Evolutionary conservation across 164 flowering plant genomes (phyloP).

Genomic region (Magnolia officinalis): DNA sequence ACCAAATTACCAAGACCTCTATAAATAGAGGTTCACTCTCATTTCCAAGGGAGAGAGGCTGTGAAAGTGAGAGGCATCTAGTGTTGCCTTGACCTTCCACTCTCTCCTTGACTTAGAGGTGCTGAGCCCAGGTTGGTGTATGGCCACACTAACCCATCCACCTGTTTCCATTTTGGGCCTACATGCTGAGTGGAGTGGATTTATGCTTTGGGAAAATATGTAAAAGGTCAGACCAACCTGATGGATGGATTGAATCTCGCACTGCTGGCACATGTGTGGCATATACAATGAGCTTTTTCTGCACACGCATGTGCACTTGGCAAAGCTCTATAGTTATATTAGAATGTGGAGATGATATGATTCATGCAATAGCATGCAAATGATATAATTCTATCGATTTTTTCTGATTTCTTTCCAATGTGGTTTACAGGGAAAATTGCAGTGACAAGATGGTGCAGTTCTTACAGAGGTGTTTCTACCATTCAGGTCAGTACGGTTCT

Average conservation of each 20-base stretch:
- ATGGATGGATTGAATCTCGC: no score
- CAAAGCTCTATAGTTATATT: background rate
- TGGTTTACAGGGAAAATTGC: slow-evolving; percentile 70
- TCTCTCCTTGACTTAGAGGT: background rate
- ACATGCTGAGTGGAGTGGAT: background rate
- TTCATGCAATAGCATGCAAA: no score
- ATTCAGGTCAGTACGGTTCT: slow-evolving; percentile 82
- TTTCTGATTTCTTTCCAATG: background rate
- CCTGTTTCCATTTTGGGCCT: background rate
- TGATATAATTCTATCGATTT: background rate
- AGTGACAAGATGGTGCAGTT: slow-evolving; percentile 76
- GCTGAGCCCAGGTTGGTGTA: background rate
- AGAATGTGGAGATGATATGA: no score
- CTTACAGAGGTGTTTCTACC: slow-evolving; percentile 81
- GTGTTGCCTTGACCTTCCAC: background rate
- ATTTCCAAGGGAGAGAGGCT: background rate
- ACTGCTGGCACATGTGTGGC: no score
- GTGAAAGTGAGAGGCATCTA: background rate
- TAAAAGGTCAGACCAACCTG: no score
- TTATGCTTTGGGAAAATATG: background rate
- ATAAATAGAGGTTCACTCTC: no score
- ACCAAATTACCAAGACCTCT: no score
- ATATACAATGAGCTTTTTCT: background rate
- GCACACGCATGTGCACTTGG: no score
- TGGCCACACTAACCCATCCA: background rate